Evolutionary conservation across 108 stramenopile species (phyloP).

Genomic region (Pseudonitzschia multiseries): DNA sequence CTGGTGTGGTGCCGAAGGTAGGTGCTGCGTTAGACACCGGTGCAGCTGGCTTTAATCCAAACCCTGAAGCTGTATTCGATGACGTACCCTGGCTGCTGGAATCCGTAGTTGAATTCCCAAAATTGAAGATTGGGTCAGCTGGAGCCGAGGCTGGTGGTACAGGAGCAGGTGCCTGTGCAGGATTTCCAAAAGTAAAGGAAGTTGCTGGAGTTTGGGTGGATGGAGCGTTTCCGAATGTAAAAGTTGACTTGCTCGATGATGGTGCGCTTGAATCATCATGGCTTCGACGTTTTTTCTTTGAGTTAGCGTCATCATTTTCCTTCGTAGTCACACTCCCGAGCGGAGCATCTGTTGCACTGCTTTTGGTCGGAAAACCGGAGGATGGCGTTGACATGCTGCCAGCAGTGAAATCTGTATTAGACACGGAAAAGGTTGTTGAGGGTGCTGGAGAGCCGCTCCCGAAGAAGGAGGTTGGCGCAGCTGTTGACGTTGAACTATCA

Average conservation of each 20-base stretch:
- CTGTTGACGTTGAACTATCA: no score
- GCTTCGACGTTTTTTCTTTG: constrained; percentile 8
- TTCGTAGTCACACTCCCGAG: background rate
- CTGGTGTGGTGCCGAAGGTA: constrained; percentile 10
- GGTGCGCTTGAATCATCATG: background rate
- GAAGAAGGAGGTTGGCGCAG: background rate
- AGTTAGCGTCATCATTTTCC: background rate
- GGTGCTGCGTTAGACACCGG: background rate
- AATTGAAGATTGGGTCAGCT: background rate
- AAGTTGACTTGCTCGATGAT: constrained; percentile 14
- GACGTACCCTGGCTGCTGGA: background rate
- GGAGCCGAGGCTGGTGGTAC: background rate
- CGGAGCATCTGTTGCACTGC: constrained; percentile 3
- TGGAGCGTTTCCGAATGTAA: constrained; percentile 22
- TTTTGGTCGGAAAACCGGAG: background rate
- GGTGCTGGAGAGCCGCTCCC: background rate
- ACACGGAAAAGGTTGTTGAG: background rate
- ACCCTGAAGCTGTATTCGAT: background rate
- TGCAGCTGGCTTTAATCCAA: background rate
- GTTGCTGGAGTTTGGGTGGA: background rate
- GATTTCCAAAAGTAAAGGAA: background rate
- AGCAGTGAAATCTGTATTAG: background rate
- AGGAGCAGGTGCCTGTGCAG: background rate
- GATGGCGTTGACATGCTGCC: background rate
- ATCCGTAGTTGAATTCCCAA: background rate